phyloP scores from a whole-genome alignment of 2,329 filamentous ascomycete genomes.

The Aspergillus ruber region DNA sequence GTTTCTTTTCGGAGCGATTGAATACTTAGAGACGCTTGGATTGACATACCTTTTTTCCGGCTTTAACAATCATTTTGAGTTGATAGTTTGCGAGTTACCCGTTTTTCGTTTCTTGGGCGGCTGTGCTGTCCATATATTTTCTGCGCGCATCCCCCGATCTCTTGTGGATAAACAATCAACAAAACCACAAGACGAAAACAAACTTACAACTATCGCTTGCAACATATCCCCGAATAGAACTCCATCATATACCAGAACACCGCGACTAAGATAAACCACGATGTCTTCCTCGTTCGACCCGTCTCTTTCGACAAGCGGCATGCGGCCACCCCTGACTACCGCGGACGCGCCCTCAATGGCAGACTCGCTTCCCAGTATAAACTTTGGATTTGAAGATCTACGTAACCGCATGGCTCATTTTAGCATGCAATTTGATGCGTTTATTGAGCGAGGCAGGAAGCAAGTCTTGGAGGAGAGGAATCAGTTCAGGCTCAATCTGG shows the following conservation, averaged over 20 bases:
- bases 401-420: constrained; percentile 94
- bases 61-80: background rate
- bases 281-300: constrained; percentile 50
- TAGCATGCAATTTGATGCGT: constrained; percentile 81
- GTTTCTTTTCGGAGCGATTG: background rate
- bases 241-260: too few relatives aligned
- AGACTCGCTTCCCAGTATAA: constrained; percentile 71
- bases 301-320: constrained; percentile 49
- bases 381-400: constrained; percentile 93
- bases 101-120: too few relatives aligned
- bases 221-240: too few relatives aligned
- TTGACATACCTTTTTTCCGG: background rate
- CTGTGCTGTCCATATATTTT: too few relatives aligned
- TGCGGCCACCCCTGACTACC: constrained; percentile 46
- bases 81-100: background rate
- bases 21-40: background rate
- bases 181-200: background rate
- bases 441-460: constrained; percentile 87
- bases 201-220: too few relatives aligned
- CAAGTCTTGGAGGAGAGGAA: constrained; percentile 88
- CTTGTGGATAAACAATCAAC: background rate
- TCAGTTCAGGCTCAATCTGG: constrained; percentile 82
- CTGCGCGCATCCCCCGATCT: background rate
- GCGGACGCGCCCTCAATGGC: constrained; percentile 55
- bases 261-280: background rate